phyloP scores from a whole-genome alignment of 306 rosid species.

The Abrus pulchellus region DNA sequence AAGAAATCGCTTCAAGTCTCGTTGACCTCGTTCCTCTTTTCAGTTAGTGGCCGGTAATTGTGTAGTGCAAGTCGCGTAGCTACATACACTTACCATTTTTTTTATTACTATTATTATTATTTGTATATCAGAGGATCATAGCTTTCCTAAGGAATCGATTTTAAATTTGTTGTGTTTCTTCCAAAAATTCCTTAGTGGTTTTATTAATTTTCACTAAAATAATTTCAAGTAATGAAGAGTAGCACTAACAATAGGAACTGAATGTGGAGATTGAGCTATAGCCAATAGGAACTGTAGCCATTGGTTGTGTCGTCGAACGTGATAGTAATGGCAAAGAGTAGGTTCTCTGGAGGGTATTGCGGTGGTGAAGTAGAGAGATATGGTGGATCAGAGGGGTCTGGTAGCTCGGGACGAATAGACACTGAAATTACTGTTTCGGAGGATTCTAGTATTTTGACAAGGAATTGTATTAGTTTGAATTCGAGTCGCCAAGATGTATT shows the following conservation, averaged over 20 bases:
- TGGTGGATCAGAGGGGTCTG: constrained; percentile 72
- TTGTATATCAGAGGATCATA: not conserved
- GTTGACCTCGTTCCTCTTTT: not conserved
- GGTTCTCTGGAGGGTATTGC: constrained; percentile 64
- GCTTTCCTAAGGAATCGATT: not conserved
- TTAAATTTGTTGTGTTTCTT: not conserved
- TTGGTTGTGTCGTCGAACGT: constrained; percentile 17
- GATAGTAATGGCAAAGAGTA: constrained; percentile 58
- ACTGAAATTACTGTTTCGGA: constrained; percentile 63
- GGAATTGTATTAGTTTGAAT: constrained; percentile 67
- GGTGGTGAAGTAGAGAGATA: constrained; percentile 55
- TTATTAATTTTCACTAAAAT: not conserved
- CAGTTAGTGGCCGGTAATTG: not conserved
- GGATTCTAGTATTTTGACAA: constrained; percentile 61
- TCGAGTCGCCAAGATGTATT: constrained; percentile 49
- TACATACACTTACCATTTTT: not conserved
- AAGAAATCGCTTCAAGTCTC: not conserved
- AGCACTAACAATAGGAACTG: too few species aligned
- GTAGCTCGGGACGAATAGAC: constrained; percentile 69
- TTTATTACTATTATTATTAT: not conserved
- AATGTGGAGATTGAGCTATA: not conserved
- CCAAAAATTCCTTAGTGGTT: not conserved
- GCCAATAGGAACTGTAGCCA: not conserved
- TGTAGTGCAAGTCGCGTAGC: not conserved
- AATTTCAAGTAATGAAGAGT: not conserved